Base-by-base conservation (phyloP, 176 grass and related monocot species). In the Avena insularis region DNA sequence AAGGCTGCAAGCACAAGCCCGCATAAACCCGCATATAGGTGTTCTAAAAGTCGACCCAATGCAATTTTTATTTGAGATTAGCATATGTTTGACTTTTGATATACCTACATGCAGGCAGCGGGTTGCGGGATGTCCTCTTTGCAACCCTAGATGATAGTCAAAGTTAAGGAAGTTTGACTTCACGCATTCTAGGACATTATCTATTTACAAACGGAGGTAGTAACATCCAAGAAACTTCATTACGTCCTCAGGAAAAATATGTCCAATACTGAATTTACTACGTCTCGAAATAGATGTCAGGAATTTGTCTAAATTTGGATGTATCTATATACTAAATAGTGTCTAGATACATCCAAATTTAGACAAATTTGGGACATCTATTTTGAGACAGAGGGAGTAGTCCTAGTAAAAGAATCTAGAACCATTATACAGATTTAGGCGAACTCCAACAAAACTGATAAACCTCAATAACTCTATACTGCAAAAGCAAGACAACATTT, bases 391-490 rank as follows among this genome's bases (percentile, higher is more conserved):
- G 33, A 35, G 33, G 33, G 33, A 35, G 33, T 74, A 23, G 47
- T 47, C 38, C 8, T 80, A 80, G 59, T 3, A 38, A 81, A 13
- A 14, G 15, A 81, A 50, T 65, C 79, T 20, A 81, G 16, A 81
- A 66, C 79, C 79, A 62, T 25, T 12, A 65, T 67, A 74, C 46
- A 74, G 71, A 47, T 13, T 49, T 27, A 49, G 71, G 46, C 53
- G 49, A 53, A 68, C 10, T 12, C 16, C 17, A n/a, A 13, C 8
- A 36, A 69, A 51, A 49, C 45, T 50, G 16, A 81, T 51, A 45
- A 81, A 81, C 23, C 61, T 67, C 15, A 81, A 88, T 27, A 72
- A 16, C 0, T 38, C n/a, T 83, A 83, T 43, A 47, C 19, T 53
- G 46, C 50, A 17, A 43, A 87, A 88, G 12, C 25, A 83, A 78